Evolutionary conservation across 2,329 filamentous ascomycete genomes (phyloP), one percentile per base, ranked within the genome.

Genomic region (Claviceps humidiphila): DNA sequence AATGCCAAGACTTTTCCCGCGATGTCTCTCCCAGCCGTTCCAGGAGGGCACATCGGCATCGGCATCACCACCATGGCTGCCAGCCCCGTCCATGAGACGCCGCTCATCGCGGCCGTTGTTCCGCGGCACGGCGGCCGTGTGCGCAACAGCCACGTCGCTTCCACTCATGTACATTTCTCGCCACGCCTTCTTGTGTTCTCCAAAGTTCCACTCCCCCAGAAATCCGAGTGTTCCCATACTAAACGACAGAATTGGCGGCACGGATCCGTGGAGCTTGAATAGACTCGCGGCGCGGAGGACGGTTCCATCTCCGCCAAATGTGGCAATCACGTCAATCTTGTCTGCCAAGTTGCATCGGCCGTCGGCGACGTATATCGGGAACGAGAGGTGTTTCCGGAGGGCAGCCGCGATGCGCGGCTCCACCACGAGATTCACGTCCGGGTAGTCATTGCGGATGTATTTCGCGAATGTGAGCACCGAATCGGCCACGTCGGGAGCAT

Each of bases 201-300:
- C 75, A 64, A 97, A 97, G 61, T 93, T 94, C 90, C 91, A 98
- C 68, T 97, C 91, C 16, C 91, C 90, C 7, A 98, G 71, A 59
- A 98, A 98, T 0, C 93, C 93, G 1, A 98, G 73, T 0, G 91
- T 94, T 5, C 93, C 93, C 88, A 98, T 96, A 64, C 89, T 95
- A 64, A 98, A 98, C 1, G 88, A 89, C 7, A 98, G 74, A 38
- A 98, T 86, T 0, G 93, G 93, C 0, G 93, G 93, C 0, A 98
- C 91, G 44, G 82, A 81, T 2, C 78, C 75, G 45, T 87, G 82
- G 40, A 87, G 84, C 54, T 89, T 89, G 70, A 67, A 97, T 5
- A 96, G 54, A 52, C 67, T 69, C 6, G 67, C 67, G 1, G 67
- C 67, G 22, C 67, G 61, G 13, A 69, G 55, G 8, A 69, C 67